phyloP scores from a whole-genome alignment of 805 yeast genomes.

The Lipomyces lipofer region DNA sequence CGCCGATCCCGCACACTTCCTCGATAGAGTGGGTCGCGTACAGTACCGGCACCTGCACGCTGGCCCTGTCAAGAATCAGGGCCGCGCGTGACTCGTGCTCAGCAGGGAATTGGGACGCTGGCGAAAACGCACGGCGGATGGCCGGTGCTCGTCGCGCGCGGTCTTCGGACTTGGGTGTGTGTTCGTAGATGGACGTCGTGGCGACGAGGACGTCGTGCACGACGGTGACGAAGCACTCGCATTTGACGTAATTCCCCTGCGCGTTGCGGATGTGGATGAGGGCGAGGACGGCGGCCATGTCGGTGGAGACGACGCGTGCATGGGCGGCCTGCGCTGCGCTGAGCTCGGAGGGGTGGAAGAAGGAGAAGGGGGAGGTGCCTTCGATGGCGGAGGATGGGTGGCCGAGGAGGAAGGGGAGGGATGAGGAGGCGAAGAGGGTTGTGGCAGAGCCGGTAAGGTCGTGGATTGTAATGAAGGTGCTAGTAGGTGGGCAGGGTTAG shows the following conservation, averaged over 20 bases:
- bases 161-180: constrained; percentile 13
- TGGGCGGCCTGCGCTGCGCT: neutral
- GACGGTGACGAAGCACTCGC: constrained; percentile 16
- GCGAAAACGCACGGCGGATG: constrained; percentile 5
- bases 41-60: constrained; percentile 9
- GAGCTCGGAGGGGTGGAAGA: constrained; percentile 13
- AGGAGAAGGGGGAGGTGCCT: constrained; percentile 5
- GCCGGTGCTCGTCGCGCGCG: constrained; percentile 10
- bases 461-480: constrained; percentile 16
- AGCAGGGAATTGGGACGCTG: constrained; percentile 1
- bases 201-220: constrained; percentile 19
- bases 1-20: constrained; percentile 3
- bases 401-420: constrained; percentile 13
- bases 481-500: neutral
- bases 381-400: constrained; percentile 10
- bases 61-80: constrained; percentile 16
- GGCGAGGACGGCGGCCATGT: constrained; percentile 10
- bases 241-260: constrained; percentile 4
- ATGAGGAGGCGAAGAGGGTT: constrained; percentile 15
- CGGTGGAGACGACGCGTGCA: neutral
- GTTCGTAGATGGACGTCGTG: constrained; percentile 4
- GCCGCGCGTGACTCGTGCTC: constrained; percentile 22
- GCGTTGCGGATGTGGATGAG: neutral
- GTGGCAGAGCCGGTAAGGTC: constrained; percentile 7
- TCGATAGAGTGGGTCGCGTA: constrained; percentile 14